A percentile compares a stretch with the other conserved stretches of the same genome.
Conservation (phyloP, 1,284 basidiomycete species). For the Vanrija pseudolonga region DNA sequence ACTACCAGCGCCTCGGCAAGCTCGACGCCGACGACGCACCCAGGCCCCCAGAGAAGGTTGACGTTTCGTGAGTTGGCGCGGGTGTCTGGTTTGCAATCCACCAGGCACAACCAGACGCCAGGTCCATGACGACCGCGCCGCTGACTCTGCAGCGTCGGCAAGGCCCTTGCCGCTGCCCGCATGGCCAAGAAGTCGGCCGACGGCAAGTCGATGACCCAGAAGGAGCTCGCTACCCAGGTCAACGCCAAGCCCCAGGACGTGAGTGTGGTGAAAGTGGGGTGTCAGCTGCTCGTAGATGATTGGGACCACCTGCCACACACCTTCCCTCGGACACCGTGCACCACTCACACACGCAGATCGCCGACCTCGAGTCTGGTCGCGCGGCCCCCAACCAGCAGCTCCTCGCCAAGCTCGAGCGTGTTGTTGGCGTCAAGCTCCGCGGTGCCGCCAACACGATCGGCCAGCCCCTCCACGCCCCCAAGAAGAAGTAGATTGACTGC, state of each 20-base stretch:
- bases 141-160: slow-evolving; percentile 37
- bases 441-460: slow-evolving; percentile 56
- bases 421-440: slow-evolving; percentile 85
- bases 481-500: slow-evolving; percentile 39
- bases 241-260: slow-evolving; percentile 50
- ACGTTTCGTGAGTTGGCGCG: slow-evolving; percentile 35
- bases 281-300: too few species aligned
- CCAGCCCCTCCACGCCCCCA: slow-evolving; percentile 44
- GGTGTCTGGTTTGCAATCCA: not conserved
- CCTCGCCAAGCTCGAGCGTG: slow-evolving; percentile 85
- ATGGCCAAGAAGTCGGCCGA: slow-evolving; percentile 55
- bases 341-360: slow-evolving; percentile 26
- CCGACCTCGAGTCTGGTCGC: slow-evolving; percentile 82
- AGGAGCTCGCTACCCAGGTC: slow-evolving; percentile 75
- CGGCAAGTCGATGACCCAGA: slow-evolving; percentile 63
- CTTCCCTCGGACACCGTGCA: not conserved
- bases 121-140: not conserved
- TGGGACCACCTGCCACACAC: too few species aligned
- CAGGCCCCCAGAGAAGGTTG: slow-evolving; percentile 84
- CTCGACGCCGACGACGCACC: slow-evolving; percentile 95
- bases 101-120: not conserved
- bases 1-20: slow-evolving; percentile 90
- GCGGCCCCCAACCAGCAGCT: slow-evolving; percentile 89
- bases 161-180: slow-evolving; percentile 81
- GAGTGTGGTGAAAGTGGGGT: slow-evolving; percentile 18